phyloP scores from a whole-genome alignment of 495 filamentous ascomycete genomes.

The Viridothelium virens region DNA sequence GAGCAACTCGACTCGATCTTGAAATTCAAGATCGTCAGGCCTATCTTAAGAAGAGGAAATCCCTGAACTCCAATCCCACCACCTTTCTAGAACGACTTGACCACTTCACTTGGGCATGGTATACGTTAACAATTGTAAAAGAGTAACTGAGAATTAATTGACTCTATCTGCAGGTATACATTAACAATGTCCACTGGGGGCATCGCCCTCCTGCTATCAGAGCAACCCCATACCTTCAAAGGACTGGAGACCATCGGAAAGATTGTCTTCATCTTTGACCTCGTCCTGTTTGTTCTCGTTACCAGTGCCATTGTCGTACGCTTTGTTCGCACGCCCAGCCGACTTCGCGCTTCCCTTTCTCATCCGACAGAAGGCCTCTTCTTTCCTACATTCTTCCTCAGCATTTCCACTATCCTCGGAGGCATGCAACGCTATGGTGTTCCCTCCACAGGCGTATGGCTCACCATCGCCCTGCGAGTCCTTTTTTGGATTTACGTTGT shows the following conservation, averaged over 20 bases:
- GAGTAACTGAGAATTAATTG: too few relatives aligned
- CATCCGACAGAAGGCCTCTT: constrained; percentile 26
- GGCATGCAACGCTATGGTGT: constrained; percentile 25
- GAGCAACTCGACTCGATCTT: background rate
- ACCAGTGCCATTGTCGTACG: constrained; percentile 42
- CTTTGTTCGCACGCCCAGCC: constrained; percentile 16
- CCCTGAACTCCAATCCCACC: background rate
- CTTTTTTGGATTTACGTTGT: constrained; percentile 47
- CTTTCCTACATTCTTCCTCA: constrained; percentile 15
- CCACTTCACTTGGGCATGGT: constrained; percentile 23
- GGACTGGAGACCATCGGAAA: constrained; percentile 30
- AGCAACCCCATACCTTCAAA: constrained; percentile 23
- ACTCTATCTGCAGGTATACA: background rate
- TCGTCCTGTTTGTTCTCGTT: constrained; percentile 50
- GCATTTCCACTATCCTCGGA: constrained; percentile 19
- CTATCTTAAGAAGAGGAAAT: background rate
- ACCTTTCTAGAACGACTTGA: constrained; percentile 6
- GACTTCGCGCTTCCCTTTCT: constrained; percentile 15
- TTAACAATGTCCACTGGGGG: constrained; percentile 29
- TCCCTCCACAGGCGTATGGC: constrained; percentile 27
- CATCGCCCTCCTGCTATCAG: constrained; percentile 19
- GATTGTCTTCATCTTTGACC: constrained; percentile 38
- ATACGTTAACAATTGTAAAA: constrained; percentile 19
- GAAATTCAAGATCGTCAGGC: background rate
- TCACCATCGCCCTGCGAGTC: constrained; percentile 37